Evolutionary conservation across 345 rosid species (phyloP).

Genomic region (Eucalyptus pauciflora): DNA sequence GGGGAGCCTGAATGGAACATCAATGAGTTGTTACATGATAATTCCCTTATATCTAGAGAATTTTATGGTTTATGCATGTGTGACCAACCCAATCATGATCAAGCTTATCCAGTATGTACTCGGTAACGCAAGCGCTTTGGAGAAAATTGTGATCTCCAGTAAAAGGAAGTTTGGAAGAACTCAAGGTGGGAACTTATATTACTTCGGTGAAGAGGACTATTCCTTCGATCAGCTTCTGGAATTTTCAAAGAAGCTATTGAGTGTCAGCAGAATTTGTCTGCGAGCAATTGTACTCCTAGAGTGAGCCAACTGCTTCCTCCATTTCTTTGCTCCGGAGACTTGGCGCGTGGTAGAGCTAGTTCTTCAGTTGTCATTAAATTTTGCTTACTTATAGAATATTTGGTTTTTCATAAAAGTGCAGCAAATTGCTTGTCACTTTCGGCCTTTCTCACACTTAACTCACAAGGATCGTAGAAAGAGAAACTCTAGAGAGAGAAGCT

Average conservation of each 20-base stretch:
- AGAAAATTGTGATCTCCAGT: background rate
- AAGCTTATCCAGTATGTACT: background rate
- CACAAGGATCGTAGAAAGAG: no score
- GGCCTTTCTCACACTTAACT: no score
- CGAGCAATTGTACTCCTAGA: background rate
- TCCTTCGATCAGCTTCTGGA: background rate
- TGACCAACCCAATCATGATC: no score
- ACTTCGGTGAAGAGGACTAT: background rate
- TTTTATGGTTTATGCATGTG: no score
- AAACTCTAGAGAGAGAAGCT: no score
- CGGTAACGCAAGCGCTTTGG: accelerated
- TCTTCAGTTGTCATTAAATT: background rate
- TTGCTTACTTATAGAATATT: no score
- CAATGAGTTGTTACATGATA: no score
- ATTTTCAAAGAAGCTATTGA: background rate
- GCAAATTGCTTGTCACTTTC: background rate
- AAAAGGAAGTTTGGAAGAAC: background rate
- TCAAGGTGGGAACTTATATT: background rate
- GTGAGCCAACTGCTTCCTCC: background rate
- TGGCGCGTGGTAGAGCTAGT: background rate
- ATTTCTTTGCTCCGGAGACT: no score
- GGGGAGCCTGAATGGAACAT: no score
- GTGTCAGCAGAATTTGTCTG: accelerated
- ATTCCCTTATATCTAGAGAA: no score
- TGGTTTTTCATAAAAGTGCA: no score